Percentiles rank a stretch among this genome's conserved stretches.
Conservation (phyloP, 192 early-diverging fungal genomes). For the Linnemannia zychae region DNA sequence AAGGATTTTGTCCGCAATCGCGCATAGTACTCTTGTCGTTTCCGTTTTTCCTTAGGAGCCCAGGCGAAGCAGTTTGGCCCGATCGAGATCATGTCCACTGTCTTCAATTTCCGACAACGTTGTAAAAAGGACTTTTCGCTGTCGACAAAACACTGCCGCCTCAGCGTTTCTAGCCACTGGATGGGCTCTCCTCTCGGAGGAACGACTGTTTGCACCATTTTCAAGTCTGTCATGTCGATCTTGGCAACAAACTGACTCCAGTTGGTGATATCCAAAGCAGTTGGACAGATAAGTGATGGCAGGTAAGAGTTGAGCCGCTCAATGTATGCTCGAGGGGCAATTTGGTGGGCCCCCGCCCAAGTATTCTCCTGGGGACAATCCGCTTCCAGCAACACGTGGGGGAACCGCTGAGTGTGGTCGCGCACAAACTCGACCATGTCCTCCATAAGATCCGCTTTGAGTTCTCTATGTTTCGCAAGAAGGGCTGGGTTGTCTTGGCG, state of each 20-base stretch:
- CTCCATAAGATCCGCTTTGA: not conserved
- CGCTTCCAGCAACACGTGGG: not conserved
- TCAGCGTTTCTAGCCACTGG: not conserved
- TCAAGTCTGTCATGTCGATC: not conserved
- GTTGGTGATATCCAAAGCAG: not conserved
- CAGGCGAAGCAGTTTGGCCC: slow-evolving; percentile 13
- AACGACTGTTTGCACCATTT: not conserved
- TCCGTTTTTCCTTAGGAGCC: slow-evolving; percentile 17
- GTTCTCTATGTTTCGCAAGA: not conserved
- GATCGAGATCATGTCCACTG: not conserved
- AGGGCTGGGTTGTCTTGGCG: not conserved
- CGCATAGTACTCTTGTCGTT: not conserved
- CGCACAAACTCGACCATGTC: slow-evolving; percentile 29
- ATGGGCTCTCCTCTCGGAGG: not conserved
- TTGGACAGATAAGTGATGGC: slow-evolving; percentile 9
- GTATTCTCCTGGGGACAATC: slow-evolving; percentile 21
- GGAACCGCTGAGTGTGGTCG: slow-evolving; percentile 11
- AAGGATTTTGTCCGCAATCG: not conserved
- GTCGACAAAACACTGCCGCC: not conserved
- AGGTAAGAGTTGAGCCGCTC: not conserved
- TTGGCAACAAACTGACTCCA: slow-evolving; percentile 22
- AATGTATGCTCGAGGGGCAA: not conserved
- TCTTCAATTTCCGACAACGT: slow-evolving; percentile 19
- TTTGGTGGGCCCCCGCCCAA: not conserved
- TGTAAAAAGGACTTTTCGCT: not conserved